Conservation (phyloP, 495 filamentous ascomycete species). For the Pyrenopolyporus hunteri region DNA sequence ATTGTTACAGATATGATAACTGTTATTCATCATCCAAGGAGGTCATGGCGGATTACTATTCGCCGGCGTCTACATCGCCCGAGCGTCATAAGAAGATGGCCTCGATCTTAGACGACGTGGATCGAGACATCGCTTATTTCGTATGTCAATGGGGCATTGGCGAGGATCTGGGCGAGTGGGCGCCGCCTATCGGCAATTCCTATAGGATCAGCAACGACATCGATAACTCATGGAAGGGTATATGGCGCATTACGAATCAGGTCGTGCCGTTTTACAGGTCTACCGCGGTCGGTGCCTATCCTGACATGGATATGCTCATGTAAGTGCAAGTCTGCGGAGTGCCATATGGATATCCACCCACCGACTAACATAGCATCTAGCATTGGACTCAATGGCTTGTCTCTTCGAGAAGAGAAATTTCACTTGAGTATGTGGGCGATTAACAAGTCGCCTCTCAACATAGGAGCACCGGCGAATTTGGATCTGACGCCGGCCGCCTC, state of each 20-base stretch:
- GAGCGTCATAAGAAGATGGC: conserved; percentile 46
- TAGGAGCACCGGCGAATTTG: conserved; percentile 53
- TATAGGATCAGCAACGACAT: conserved; percentile 65
- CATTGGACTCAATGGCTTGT: conserved; percentile 43
- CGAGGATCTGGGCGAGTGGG: conserved; percentile 57
- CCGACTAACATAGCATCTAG: conserved; percentile 36
- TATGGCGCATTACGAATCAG: conserved; percentile 58
- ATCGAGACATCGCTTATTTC: conserved; percentile 53
- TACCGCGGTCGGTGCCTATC: conserved; percentile 53
- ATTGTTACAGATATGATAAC: conserved; percentile 57
- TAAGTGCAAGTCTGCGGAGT: conserved; percentile 34
- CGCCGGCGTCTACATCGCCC: conserved; percentile 44
- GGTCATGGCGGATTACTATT: conserved; percentile 50
- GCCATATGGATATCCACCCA: conserved; percentile 34
- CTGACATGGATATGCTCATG: conserved; percentile 64
- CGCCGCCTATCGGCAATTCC: conserved; percentile 52
- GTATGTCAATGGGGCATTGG: conserved; percentile 61
- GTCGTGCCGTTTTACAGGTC: conserved; percentile 50
- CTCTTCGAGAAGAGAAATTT: conserved; percentile 51
- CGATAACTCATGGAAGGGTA: conserved; percentile 55
- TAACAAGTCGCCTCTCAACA: conserved; percentile 60
- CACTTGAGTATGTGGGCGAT: conserved; percentile 66
- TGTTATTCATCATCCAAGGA: conserved; percentile 56
- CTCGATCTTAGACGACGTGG: conserved; percentile 28
- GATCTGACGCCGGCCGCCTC: conserved; percentile 47